phyloP scores from a whole-genome alignment of 164 flowering plant genomes.

The Echeveria elegans region DNA sequence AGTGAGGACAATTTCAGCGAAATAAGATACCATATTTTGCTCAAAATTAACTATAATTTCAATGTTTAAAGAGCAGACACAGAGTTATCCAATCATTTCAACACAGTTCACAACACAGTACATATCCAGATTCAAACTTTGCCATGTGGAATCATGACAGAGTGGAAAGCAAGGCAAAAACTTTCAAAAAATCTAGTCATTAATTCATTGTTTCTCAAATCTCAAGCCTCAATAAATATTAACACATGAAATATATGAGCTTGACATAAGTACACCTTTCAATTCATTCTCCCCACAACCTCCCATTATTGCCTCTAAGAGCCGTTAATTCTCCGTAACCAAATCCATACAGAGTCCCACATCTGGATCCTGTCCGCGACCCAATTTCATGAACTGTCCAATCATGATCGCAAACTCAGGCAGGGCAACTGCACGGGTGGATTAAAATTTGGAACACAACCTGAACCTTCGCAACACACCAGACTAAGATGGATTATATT shows the following conservation, averaged over 20 bases:
- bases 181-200: neutral
- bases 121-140: constrained; percentile 2
- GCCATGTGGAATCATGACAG: neutral
- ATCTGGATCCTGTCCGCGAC: constrained; percentile 2
- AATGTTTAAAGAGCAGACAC: neutral
- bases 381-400: too few species aligned
- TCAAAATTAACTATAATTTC: neutral
- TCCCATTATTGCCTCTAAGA: neutral
- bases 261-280: neutral
- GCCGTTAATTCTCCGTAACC: neutral
- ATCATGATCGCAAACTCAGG: too few species aligned
- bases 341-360: neutral
- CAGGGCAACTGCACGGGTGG: too few species aligned
- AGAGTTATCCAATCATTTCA: neutral
- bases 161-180: neutral
- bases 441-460: too few species aligned
- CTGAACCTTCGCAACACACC: too few species aligned
- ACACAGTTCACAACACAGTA: neutral
- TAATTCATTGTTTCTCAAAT: neutral
- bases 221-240: neutral
- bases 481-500: too few species aligned
- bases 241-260: neutral
- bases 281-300: neutral
- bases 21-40: neutral
- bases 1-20: neutral